Base-by-base conservation (phyloP, 2,329 filamentous ascomycete genomes). In the Corynespora cassiicola region DNA sequence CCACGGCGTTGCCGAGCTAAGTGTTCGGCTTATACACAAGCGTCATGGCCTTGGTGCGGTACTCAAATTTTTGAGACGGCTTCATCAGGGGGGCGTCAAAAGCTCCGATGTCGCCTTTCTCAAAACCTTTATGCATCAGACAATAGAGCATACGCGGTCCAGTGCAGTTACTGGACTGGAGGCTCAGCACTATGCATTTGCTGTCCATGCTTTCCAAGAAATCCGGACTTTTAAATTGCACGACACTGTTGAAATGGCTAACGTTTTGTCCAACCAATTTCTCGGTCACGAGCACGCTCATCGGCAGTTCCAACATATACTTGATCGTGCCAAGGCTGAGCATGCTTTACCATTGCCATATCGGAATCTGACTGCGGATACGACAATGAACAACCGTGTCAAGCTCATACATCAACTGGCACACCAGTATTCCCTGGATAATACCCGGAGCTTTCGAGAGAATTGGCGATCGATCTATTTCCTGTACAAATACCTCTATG, bases 351-450 rank as follows among this genome's bases (percentile, higher is more conserved):
- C 64, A 4, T 31, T 59, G 16, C 36, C 40, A 7, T 58, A 52
- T 25, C 47, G 48, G n/a, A 42, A 52, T 11, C 14, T 42, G n/a
- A 28, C 42, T 7, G 7, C 43, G 11, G 45, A 60, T 8, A 34
- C 48, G 2, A 24, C 56, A 6, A 29, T 45, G 14, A 27, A 48
- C 6, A 27, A 48, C 3, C 56, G 54, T 16, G 35, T 42, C 7
- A 36, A 45, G 4, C 38, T 68, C 25, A 49, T 65, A 28, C 61
- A 66, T 23, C 61, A 66, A 34, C 45, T 68, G 20, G 65, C 62
- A 6, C 46, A 63, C 33, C 56, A 64, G 30, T 65, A 64, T 41
- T 60, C 63, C 2, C 27, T 58, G 15, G 52, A 61, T 31, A 50
- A 33, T 15, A 56, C 56, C 7, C 50, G 51, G 11, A 54, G 45